Percentiles rank a stretch among this genome's conserved stretches.
These are phyloP conservation scores for Bipolaris sorokiniana DNA, from an alignment of 2,329 filamentous ascomycete genomes.

Conservation along the genomic window DNA sequence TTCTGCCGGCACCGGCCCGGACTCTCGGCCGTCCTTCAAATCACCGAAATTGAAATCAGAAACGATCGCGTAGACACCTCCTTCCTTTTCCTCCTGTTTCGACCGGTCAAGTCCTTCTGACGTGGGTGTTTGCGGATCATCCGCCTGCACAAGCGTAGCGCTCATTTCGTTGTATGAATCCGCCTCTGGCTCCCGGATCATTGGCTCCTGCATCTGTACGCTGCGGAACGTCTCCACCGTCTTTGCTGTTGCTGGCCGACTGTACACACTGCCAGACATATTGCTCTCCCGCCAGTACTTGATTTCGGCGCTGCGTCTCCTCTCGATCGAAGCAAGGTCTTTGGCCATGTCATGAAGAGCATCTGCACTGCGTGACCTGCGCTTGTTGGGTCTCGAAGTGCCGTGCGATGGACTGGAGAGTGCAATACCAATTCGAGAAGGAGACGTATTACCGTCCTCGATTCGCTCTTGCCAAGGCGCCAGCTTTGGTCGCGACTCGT, in stretches of 20 bases:
- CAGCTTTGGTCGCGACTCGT: conserved; percentile 32
- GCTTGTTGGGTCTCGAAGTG: conserved; percentile 31
- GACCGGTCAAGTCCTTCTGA: conserved; percentile 8
- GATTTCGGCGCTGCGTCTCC: conserved; percentile 45
- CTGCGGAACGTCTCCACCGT: conserved; percentile 42
- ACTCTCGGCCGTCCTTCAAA: conserved; percentile 32
- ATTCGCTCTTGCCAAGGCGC: conserved; percentile 38
- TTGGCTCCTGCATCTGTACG: conserved; percentile 30
- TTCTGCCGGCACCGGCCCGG: conserved; percentile 22
- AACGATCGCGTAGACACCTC: conserved; percentile 25
- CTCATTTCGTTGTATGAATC: conserved; percentile 33
- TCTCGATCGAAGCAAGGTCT: conserved; percentile 28
- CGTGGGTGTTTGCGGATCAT: conserved; percentile 23
- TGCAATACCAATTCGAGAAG: conserved; percentile 46
- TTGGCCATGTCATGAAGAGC: conserved; percentile 44
- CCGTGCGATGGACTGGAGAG: conserved; percentile 39
- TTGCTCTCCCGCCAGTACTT: conserved; percentile 47
- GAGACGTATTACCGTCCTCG: conserved; percentile 33
- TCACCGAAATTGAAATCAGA: conserved; percentile 48
- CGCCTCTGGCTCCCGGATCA: conserved; percentile 22
- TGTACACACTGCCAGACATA: conserved; percentile 42
- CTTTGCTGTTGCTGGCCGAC: conserved; percentile 43
- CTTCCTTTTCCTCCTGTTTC: conserved; percentile 4
- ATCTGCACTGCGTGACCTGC: conserved; percentile 48
- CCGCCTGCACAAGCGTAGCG: conserved; percentile 30